Conservation (phyloP, 345 rosid species). For the Alliaria petiolata region DNA sequence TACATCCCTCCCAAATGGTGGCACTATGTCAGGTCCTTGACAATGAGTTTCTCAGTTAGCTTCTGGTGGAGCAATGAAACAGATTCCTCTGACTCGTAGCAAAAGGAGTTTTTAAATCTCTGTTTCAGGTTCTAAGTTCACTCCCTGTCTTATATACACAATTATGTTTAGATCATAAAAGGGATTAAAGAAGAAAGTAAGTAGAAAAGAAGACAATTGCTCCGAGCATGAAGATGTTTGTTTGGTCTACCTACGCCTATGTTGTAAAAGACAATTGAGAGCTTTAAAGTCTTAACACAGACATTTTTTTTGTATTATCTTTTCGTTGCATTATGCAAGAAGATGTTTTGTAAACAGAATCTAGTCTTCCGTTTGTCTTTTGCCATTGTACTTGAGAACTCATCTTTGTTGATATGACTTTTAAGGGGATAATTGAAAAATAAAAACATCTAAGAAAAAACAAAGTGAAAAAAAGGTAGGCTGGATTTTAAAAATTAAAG, state of each 20-base stretch:
- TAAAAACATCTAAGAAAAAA: too few relatives aligned
- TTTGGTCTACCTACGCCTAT: slow-evolving; percentile 4
- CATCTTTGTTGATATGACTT: too few relatives aligned
- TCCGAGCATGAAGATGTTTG: slow-evolving; percentile 15
- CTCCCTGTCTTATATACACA: neutral
- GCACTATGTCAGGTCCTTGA: slow-evolving; percentile 90
- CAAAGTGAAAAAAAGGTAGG: too few relatives aligned
- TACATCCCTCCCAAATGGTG: slow-evolving; percentile 99
- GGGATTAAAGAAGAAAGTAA: neutral
- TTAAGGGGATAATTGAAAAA: too few relatives aligned
- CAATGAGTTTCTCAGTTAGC: slow-evolving; percentile 83
- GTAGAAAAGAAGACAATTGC: slow-evolving; percentile 14
- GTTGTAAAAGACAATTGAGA: slow-evolving; percentile 19
- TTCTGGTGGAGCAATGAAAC: slow-evolving; percentile 80
- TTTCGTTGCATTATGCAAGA: neutral
- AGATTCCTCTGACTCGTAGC: slow-evolving; percentile 30
- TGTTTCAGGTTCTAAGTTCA: slow-evolving; percentile 4
- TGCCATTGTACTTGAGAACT: too few relatives aligned
- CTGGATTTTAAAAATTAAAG: too few relatives aligned
- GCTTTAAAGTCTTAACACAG: neutral
- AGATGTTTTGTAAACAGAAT: neutral
- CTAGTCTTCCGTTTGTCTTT: neutral
- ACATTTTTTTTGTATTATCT: slow-evolving; percentile 2
- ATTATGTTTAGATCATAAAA: neutral
- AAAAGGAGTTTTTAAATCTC: neutral